Conservation (phyloP, 2,329 filamentous ascomycete genomes). For the Phoma sp. region DNA sequence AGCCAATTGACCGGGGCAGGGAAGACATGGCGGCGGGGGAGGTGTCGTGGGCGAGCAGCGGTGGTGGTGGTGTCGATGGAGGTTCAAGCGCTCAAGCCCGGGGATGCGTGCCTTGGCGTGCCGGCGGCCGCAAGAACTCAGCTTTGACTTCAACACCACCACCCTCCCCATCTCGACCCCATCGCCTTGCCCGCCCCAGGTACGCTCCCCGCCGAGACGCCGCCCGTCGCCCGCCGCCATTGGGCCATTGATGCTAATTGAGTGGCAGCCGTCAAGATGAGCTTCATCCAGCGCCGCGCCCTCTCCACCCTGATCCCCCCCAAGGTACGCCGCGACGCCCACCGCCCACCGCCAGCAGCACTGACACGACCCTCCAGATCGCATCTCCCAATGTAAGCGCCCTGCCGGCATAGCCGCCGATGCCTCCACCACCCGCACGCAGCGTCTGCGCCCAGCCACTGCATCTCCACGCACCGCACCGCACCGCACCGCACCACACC, state of each 20-base stretch:
- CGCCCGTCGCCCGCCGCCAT: constrained; percentile 11
- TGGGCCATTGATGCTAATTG: constrained; percentile 48
- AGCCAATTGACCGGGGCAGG: constrained; percentile 49
- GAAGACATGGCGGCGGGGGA: constrained; percentile 47
- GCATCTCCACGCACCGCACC: too few relatives aligned
- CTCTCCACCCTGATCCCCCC: constrained; percentile 98
- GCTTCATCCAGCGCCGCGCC: constrained; percentile 86
- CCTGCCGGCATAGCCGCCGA: constrained; percentile 13
- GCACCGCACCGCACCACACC: too few relatives aligned
- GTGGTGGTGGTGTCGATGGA: constrained; percentile 28
- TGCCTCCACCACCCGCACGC: constrained; percentile 10
- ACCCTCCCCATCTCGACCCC: constrained; percentile 43
- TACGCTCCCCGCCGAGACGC: constrained; percentile 29
- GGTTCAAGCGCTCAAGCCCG: constrained; percentile 33
- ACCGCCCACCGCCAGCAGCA: constrained; percentile 16
- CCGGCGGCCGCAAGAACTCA: constrained; percentile 36
- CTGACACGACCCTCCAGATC: constrained; percentile 64
- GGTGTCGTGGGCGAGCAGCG: constrained; percentile 23
- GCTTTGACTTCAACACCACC: constrained; percentile 41
- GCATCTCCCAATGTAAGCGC: constrained; percentile 81
- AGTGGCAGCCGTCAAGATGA: constrained; percentile 71
- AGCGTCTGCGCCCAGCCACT: neutral
- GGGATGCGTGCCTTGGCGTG: constrained; percentile 24
- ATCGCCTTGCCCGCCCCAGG: constrained; percentile 46
- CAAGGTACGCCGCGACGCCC: constrained; percentile 71